Conservation (phyloP, 2,329 filamentous ascomycete species). For the Cadophora sp. region DNA sequence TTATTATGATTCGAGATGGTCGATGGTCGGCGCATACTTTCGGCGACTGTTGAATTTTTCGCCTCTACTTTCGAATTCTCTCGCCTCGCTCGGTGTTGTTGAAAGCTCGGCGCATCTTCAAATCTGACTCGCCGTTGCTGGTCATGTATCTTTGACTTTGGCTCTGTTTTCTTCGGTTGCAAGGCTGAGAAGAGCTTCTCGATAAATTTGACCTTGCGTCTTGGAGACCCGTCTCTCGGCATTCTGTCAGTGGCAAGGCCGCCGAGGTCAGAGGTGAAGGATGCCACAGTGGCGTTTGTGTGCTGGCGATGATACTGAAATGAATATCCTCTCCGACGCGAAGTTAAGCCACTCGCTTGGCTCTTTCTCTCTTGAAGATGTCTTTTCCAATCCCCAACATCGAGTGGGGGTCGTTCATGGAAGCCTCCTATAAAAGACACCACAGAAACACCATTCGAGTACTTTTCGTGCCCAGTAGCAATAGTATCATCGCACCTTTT, state of each 20-base stretch:
- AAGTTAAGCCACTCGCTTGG: not conserved
- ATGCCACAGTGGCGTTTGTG: not conserved
- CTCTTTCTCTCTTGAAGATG: not conserved
- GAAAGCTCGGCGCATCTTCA: not conserved
- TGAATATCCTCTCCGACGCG: not conserved
- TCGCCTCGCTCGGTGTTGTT: constrained; percentile 1
- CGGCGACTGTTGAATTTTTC: not conserved
- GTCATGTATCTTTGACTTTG: too few species aligned
- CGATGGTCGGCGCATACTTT: not conserved
- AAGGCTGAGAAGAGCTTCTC: constrained; percentile 14
- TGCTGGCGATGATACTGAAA: not conserved
- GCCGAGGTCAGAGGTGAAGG: not conserved
- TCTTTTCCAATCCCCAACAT: constrained; percentile 7
- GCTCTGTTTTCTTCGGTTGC: constrained; percentile 4
- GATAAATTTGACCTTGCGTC: constrained; percentile 10
- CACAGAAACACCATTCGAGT: constrained; percentile 8
- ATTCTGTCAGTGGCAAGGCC: not conserved
- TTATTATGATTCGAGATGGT: not conserved
- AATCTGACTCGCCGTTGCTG: constrained; percentile 6
- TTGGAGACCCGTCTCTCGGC: not conserved
- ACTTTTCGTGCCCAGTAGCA: not conserved
- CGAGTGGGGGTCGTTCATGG: constrained; percentile 11
- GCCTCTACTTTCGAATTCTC: not conserved
- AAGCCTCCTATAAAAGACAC: constrained; percentile 13
- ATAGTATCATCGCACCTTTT: constrained; percentile 1